These are phyloP conservation scores for Dryas octopetala DNA, from an alignment of 306 rosid species.

Conservation along the genomic window DNA sequence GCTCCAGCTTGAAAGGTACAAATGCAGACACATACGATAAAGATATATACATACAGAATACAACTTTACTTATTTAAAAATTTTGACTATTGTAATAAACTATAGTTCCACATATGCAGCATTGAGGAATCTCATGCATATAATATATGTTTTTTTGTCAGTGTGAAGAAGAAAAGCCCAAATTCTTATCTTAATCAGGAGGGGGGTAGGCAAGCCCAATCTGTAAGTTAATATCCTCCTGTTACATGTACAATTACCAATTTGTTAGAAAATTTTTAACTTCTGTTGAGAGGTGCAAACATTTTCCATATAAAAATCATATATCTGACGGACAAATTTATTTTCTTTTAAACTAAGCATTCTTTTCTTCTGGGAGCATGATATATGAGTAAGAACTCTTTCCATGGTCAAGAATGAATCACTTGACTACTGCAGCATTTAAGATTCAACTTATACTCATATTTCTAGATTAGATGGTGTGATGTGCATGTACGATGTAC, in stretches of 20 bases:
- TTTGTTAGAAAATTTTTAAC: neutral
- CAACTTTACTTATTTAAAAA: slow-evolving; percentile 18
- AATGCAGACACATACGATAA: slow-evolving; percentile 8
- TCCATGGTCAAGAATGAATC: neutral
- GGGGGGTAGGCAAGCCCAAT: slow-evolving; percentile 58
- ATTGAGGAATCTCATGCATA: slow-evolving; percentile 21
- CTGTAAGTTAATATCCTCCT: slow-evolving; percentile 53
- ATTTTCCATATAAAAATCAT: neutral
- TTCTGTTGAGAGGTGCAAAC: neutral
- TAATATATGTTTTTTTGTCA: slow-evolving; percentile 36
- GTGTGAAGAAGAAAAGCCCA: slow-evolving; percentile 43
- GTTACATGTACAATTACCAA: neutral
- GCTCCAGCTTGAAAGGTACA: slow-evolving; percentile 80
- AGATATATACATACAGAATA: neutral
- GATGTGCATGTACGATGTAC: neutral
- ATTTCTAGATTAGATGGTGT: neutral
- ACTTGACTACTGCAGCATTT: neutral
- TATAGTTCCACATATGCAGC: neutral
- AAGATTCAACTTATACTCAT: neutral
- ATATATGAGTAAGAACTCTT: neutral
- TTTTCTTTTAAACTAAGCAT: too few species aligned
- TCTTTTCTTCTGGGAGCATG: neutral
- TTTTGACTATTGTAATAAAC: neutral
- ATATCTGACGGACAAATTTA: neutral
- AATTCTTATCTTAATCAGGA: slow-evolving; percentile 33